These are phyloP conservation scores for Leccinum pellstonianum DNA, from an alignment of 768 basidiomycete genomes.

Conservation along the genomic window DNA sequence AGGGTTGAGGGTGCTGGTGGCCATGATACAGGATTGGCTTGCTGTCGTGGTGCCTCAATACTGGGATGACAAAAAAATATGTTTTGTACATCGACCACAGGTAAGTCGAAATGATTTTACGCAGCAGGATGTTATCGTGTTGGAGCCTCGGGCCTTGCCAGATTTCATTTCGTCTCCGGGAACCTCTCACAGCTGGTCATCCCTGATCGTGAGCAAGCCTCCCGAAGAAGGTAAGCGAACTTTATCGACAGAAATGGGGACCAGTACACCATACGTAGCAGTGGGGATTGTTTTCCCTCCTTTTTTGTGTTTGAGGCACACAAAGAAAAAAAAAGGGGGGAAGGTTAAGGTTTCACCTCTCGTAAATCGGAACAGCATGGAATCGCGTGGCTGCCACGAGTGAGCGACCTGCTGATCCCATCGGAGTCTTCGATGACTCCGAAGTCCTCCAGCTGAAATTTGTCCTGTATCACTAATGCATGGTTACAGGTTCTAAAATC, in stretches of 20 bases:
- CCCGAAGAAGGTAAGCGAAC: not conserved
- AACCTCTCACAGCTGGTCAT: slow-evolving; percentile 2
- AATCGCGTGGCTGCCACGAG: slow-evolving; percentile 22
- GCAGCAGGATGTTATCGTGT: not conserved
- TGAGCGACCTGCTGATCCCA: not conserved
- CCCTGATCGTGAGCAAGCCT: slow-evolving; percentile 7
- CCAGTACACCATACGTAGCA: not conserved
- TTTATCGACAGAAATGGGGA: not conserved
- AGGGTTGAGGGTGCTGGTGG: not conserved
- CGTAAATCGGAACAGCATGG: slow-evolving; percentile 14
- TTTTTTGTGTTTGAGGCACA: not conserved
- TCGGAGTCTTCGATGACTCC: not conserved
- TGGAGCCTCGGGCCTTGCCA: not conserved
- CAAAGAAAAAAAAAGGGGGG: not conserved
- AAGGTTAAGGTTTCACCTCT: slow-evolving; percentile 2
- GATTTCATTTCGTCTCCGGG: not conserved
- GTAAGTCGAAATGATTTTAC: not conserved
- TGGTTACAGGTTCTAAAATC: slow-evolving; percentile 5
- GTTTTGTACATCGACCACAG: not conserved
- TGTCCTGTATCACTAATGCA: not conserved
- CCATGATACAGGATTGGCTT: not conserved
- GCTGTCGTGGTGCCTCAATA: not conserved
- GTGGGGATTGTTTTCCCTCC: not conserved
- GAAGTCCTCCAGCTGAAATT: not conserved
- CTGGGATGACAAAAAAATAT: not conserved